Percentiles rank a stretch among this genome's conserved stretches.
Conservation (phyloP, 768 basidiomycete species). For the Termitomyces eurrhizus region DNA sequence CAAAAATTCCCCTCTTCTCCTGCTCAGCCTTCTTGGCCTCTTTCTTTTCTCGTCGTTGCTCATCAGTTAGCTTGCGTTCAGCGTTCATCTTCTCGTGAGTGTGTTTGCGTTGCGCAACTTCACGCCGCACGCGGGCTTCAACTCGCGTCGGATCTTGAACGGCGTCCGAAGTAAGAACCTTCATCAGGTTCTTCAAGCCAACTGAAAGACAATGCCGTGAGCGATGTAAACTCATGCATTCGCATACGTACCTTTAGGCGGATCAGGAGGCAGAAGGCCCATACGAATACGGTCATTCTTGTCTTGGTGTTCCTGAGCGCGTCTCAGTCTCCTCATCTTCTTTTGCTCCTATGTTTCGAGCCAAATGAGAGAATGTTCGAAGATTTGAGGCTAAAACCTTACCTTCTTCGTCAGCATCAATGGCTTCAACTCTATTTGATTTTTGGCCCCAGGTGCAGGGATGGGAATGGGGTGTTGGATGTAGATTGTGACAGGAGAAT, state of each 20-base stretch:
- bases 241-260: conserved; percentile 75
- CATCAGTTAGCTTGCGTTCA: conserved; percentile 88
- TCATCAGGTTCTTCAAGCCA: conserved; percentile 94
- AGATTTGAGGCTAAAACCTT: background rate
- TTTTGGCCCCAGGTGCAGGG: conserved; percentile 85
- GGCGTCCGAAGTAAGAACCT: conserved; percentile 93
- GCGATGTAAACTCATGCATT: background rate
- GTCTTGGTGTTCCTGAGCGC: conserved; percentile 88
- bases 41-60: conserved; percentile 82
- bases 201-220: conserved; percentile 42
- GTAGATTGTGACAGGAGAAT: conserved; percentile 84
- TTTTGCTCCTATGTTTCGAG: conserved; percentile 69
- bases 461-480: conserved; percentile 98
- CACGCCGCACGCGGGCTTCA: conserved; percentile 90
- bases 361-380: background rate
- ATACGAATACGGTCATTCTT: conserved; percentile 93
- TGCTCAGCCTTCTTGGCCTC: conserved; percentile 85
- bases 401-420: conserved; percentile 93
- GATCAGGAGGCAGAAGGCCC: conserved; percentile 92
- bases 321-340: conserved; percentile 90
- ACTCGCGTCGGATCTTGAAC: conserved; percentile 97
- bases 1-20: conserved; percentile 80
- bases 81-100: conserved; percentile 92
- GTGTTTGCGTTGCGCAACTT: conserved; percentile 88
- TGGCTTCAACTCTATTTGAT: conserved; percentile 72